Base-by-base conservation (phyloP, 2,329 filamentous ascomycete genomes). In the Pestalotiopsis sp. region DNA sequence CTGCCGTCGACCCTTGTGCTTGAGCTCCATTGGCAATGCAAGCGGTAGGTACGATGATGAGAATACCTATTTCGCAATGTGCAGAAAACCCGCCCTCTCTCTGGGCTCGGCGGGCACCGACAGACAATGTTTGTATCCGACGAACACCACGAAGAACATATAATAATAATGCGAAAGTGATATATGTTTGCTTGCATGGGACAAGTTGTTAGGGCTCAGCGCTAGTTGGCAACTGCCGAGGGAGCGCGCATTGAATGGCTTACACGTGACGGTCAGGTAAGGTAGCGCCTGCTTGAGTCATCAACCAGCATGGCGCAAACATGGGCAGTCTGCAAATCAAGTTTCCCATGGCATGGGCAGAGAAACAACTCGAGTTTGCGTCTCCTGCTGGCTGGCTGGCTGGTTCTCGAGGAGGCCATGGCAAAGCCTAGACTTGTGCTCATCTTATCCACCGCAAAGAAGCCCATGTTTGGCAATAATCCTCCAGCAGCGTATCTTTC, bases 221-320 rank as follows among this genome's bases (percentile, higher is more conserved):
- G 45, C 45, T 52, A 52, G 45, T 52, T n/a, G 7, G 45, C 45
- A 52, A 52, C 45, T 52, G 45, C 45, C 59, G 59, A 36, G 59
- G 59, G 59, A 61, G 31, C 25, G n/a, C 59, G 59, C 59, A 61
- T 25, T 27, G 13, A 61, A n/a, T 61, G 25, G 31, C 59, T 36
- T n/a, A 31, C 59, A 61, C 59, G 59, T 61, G 59, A 61, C 31
- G 14, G 27, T 17, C 17, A 36, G 20, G 39, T 60, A 60, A 20
- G n/a, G 52, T 25, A 57, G 23, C 38, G 59, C 20, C 17, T 61
- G 59, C 59, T 36, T 36, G 59, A 61, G 59, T 61, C 59, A 61
- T 61, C 59, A 61, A 36, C 59, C n/a, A 20, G 31, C 31, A 39
- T 61, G 25, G 27, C 7, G 27, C 27, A 31, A 31, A 31, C 27